These are phyloP conservation scores for Pilatotrama ljubarskyi DNA, from an alignment of 768 basidiomycete species.

Conservation along the genomic window DNA sequence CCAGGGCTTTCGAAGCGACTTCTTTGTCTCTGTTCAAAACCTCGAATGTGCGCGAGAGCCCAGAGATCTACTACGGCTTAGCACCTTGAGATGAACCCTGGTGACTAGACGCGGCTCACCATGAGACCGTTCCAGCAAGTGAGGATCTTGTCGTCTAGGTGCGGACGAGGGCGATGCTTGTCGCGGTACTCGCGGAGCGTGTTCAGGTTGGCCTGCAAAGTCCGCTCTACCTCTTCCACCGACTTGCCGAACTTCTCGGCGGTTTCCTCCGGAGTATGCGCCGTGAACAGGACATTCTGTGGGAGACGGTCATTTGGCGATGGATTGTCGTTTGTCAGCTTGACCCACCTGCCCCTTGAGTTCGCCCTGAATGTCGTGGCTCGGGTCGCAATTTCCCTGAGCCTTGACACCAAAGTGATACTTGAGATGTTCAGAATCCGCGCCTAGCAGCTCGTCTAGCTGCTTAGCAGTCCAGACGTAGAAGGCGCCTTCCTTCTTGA, in stretches of 20 bases:
- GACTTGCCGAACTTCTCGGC: conserved; percentile 21
- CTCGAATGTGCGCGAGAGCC: conserved; percentile 24
- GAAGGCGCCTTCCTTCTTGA: conserved; percentile 40
- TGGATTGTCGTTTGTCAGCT: background rate
- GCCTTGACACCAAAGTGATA: conserved; percentile 36
- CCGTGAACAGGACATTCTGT: conserved; percentile 27
- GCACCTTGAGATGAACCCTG: background rate
- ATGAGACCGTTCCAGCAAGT: conserved; percentile 44
- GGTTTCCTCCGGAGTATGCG: conserved; percentile 25
- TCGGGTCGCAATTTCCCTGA: conserved; percentile 39
- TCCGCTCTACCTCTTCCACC: conserved; percentile 24
- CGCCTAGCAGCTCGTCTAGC: conserved; percentile 34
- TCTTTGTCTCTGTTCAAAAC: conserved; percentile 3
- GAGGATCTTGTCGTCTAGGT: conserved; percentile 44
- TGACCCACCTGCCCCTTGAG: conserved; percentile 29
- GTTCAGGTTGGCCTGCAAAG: conserved; percentile 22
- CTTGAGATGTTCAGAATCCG: conserved; percentile 32
- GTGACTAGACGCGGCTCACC: conserved; percentile 29
- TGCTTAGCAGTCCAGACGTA: conserved; percentile 38
- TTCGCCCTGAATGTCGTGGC: conserved; percentile 40
- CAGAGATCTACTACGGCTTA: conserved; percentile 22
- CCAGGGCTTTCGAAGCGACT: background rate
- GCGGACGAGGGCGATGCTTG: conserved; percentile 37
- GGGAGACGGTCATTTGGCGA: background rate
- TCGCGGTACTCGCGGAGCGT: conserved; percentile 35